Base-by-base conservation (phyloP, 208 protist genomes). In the Wallacemonas sp. region DNA sequence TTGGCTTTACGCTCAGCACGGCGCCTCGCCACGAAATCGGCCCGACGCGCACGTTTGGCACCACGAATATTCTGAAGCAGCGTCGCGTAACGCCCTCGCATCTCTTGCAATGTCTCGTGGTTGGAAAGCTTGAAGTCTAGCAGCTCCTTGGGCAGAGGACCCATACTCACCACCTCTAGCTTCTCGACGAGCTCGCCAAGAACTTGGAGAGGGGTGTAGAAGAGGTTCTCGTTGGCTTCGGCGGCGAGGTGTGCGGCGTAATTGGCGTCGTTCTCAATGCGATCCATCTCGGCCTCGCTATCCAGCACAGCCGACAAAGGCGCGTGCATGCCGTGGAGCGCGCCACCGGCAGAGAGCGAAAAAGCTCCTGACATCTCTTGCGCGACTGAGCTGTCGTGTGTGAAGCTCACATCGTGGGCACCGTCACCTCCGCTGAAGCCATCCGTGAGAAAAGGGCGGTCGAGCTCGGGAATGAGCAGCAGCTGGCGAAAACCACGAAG, bases 401-500 rank as follows among this genome's bases (percentile, higher is more conserved):
- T 26, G 17, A 68, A 62, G 46, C 39, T 42, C 22, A 58, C 39
- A 34, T 74, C 68, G 2, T 60, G 28, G 21, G 4, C 14, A n/a
- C 5, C 56, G 24, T 61, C 55, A 6, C 19, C 33, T 1, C 3
- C 28, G 28, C 12, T 49, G 33, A 19, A 21, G 19, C 1, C 21
- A 8, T 15, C 19, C 17, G 9, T 51, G 5, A 19, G 17, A 15
- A 68, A 53, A 8, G 65, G 54, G 2, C 65, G 19, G 34, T 63
- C 65, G 2, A 62, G 49, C 70, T 65, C 64, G 8, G 79, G 79
- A 8, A 85, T 75, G 21, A 62, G 67, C 30, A 85, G 55, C 28
- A 85, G 72, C 63, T 81, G 64, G 34, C 79, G 79, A 19, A 79
- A 85, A 33, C 79, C 79, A 5, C 75, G 75, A 15, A 85, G 77